Conservation (phyloP, 495 filamentous ascomycete genomes). For the Durotheca rogersii region DNA sequence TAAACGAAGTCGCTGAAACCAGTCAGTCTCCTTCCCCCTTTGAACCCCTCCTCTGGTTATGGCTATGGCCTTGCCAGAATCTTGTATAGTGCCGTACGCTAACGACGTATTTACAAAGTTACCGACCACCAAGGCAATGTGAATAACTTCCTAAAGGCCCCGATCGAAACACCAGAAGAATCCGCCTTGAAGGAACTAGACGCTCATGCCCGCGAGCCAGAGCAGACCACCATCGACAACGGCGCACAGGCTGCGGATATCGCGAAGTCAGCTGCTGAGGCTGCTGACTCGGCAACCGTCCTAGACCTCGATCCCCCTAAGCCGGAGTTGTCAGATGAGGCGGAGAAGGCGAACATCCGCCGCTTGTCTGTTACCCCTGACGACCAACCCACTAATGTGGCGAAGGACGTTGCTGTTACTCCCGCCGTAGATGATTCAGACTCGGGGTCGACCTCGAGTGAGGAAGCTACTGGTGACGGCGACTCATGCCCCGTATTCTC, state of each 20-base stretch:
- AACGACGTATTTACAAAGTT: too few relatives aligned
- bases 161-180: conserved; percentile 14
- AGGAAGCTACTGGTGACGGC: conserved; percentile 23
- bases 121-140: conserved; percentile 57
- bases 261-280: conserved; percentile 48
- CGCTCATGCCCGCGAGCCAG: not conserved
- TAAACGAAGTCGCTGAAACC: conserved; percentile 56
- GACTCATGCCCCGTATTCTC: conserved; percentile 47
- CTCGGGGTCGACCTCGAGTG: conserved; percentile 20
- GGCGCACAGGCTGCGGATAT: conserved; percentile 28
- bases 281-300: conserved; percentile 44
- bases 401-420: conserved; percentile 33
- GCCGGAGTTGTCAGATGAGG: conserved; percentile 33
- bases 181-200: conserved; percentile 1
- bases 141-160: conserved; percentile 58
- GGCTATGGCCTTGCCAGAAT: too few relatives aligned
- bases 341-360: conserved; percentile 30
- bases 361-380: conserved; percentile 21
- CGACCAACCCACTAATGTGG: conserved; percentile 24
- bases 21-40: conserved; percentile 37
- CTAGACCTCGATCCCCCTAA: conserved; percentile 29
- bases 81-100: too few relatives aligned
- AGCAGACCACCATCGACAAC: not conserved
- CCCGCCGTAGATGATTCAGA: conserved; percentile 19
- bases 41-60: too few relatives aligned